phyloP scores from a whole-genome alignment of 108 stramenopile species.

The Stephanodiscus minutulus region DNA sequence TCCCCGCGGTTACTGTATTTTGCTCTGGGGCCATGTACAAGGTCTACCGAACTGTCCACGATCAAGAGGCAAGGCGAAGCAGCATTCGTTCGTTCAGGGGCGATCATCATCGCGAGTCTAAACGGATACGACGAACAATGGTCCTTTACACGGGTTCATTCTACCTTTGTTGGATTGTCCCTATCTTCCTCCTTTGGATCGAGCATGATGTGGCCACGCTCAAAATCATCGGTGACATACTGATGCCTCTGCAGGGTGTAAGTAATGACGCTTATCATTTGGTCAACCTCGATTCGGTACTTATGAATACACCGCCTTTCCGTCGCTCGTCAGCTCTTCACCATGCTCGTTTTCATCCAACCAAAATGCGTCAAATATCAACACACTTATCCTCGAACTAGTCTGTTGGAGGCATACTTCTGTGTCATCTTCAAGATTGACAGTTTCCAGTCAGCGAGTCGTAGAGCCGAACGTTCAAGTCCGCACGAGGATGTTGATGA shows the following conservation, averaged over 20 bases:
- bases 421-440: not conserved
- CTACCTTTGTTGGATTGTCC: not conserved
- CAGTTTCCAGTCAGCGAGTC: not conserved
- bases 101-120: not conserved
- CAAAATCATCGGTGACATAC: not conserved
- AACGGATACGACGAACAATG: not conserved
- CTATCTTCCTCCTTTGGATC: not conserved
- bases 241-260: not conserved
- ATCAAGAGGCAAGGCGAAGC: slow-evolving; percentile 1
- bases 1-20: not conserved
- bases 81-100: not conserved
- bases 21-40: not conserved
- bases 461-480: not conserved
- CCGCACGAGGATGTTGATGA: not conserved
- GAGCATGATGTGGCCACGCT: not conserved
- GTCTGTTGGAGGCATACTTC: not conserved
- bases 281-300: not conserved
- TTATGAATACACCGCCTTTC: not conserved
- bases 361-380: not conserved
- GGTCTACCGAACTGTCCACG: not conserved
- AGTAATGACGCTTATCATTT: not conserved
- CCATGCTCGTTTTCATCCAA: not conserved
- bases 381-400: not conserved
- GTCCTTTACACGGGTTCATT: not conserved
- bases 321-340: not conserved